These are phyloP conservation scores for Erodium trifolium DNA, from an alignment of 441 rosid genomes.

Conservation along the genomic window DNA sequence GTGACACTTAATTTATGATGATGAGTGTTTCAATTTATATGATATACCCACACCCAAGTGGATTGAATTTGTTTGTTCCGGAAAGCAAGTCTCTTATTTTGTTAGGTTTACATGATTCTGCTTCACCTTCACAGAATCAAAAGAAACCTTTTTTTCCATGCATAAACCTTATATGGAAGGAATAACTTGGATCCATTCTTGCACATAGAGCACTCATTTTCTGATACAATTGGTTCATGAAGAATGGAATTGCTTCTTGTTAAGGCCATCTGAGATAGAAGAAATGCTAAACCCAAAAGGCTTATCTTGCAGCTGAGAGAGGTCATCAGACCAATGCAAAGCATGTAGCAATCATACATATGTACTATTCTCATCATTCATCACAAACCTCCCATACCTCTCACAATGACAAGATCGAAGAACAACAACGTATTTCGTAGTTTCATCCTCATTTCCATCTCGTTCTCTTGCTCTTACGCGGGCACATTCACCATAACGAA, in stretches of 20 bases:
- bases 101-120: background rate
- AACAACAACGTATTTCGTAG: constrained; percentile 7
- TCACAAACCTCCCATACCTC: background rate
- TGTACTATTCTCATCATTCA: background rate
- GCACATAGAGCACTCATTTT: background rate
- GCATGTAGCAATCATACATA: constrained; percentile 17
- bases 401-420: background rate
- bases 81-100: background rate
- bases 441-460: constrained; percentile 23
- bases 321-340: too few species aligned
- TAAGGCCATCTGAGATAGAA: constrained; percentile 23
- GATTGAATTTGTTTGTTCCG: background rate
- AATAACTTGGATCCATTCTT: background rate
- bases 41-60: background rate
- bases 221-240: constrained; percentile 5
- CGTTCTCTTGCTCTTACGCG: constrained; percentile 28
- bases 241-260: constrained; percentile 61
- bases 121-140: background rate
- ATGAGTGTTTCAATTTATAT: too few species aligned
- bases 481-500: constrained; percentile 39
- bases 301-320: constrained; percentile 26
- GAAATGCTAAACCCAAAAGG: constrained; percentile 47
- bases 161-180: too few species aligned
- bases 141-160: background rate
- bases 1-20: too few species aligned